These are phyloP conservation scores for Pisolithus microcarpus DNA, from an alignment of 768 basidiomycete genomes.

Conservation along the genomic window DNA sequence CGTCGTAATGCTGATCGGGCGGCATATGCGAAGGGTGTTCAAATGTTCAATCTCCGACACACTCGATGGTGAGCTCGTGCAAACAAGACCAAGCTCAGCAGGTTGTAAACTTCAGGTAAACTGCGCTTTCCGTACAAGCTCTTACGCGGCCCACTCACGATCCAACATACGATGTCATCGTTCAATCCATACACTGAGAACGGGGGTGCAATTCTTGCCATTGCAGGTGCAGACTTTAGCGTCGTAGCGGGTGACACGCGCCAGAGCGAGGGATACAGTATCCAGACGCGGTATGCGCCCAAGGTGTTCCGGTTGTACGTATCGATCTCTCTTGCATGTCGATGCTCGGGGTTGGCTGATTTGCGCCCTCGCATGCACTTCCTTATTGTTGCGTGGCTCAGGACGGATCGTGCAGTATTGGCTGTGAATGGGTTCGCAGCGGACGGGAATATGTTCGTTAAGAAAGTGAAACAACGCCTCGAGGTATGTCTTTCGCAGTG, in stretches of 20 bases:
- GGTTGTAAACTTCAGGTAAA: too few relatives aligned
- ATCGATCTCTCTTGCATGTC: slow-evolving; percentile 9
- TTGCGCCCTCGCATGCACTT: slow-evolving; percentile 3
- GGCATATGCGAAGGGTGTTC: too few relatives aligned
- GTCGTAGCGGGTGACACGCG: slow-evolving; percentile 96
- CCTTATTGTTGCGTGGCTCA: slow-evolving; percentile 23
- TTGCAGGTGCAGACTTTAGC: slow-evolving; percentile 87
- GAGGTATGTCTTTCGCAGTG: slow-evolving; percentile 55
- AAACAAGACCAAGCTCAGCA: too few relatives aligned
- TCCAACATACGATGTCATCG: slow-evolving; percentile 25
- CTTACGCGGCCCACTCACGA: slow-evolving; percentile 8
- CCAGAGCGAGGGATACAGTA: slow-evolving; percentile 94
- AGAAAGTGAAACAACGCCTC: slow-evolving; percentile 89
- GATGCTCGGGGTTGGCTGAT: background rate
- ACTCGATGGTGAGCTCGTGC: too few relatives aligned
- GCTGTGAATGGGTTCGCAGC: slow-evolving; percentile 97
- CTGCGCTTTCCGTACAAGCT: too few relatives aligned
- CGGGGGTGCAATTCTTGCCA: slow-evolving; percentile 93
- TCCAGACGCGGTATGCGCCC: slow-evolving; percentile 95
- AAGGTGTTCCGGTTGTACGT: slow-evolving; percentile 91
- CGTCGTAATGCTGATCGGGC: too few relatives aligned
- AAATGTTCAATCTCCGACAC: too few relatives aligned
- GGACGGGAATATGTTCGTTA: slow-evolving; percentile 96
- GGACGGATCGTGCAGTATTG: slow-evolving; percentile 87
- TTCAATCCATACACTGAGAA: slow-evolving; percentile 93